These are phyloP conservation scores for Mycena vulgaris DNA, from an alignment of 768 basidiomycete species.

Conservation along the genomic window DNA sequence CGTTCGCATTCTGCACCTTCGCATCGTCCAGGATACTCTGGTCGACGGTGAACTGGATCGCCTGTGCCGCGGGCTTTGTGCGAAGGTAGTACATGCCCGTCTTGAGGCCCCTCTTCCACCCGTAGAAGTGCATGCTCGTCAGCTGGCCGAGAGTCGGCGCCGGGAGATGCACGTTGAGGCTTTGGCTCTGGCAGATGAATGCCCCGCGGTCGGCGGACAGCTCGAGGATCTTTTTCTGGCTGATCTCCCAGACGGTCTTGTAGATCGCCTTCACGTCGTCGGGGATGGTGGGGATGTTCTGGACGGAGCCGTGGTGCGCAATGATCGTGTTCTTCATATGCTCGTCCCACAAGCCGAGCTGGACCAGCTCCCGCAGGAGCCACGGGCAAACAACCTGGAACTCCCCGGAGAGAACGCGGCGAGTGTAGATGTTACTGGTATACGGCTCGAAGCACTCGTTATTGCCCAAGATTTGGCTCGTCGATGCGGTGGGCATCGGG, in stretches of 20 bases:
- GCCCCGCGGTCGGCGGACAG: slow-evolving; percentile 88
- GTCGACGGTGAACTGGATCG: slow-evolving; percentile 82
- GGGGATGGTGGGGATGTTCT: slow-evolving; percentile 78
- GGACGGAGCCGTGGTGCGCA: slow-evolving; percentile 45
- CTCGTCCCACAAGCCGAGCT: slow-evolving; percentile 80
- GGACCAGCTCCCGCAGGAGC: slow-evolving; percentile 86
- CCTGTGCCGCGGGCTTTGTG: slow-evolving; percentile 83
- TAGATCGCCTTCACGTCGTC: slow-evolving; percentile 86
- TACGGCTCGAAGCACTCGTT: slow-evolving; percentile 93
- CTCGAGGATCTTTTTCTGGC: slow-evolving; percentile 87
- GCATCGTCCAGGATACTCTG: slow-evolving; percentile 80
- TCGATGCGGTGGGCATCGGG: slow-evolving; percentile 90
- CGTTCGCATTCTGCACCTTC: slow-evolving; percentile 60
- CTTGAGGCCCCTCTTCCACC: slow-evolving; percentile 90
- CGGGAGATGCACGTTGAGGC: slow-evolving; percentile 82
- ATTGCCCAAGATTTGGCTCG: slow-evolving; percentile 86
- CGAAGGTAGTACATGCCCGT: slow-evolving; percentile 90
- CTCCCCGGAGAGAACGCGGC: slow-evolving; percentile 87
- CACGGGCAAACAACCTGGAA: slow-evolving; percentile 92
- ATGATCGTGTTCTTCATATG: slow-evolving; percentile 39
- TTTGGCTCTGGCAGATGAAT: slow-evolving; percentile 88
- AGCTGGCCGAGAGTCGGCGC: slow-evolving; percentile 82
- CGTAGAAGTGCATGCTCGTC: slow-evolving; percentile 87
- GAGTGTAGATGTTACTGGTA: slow-evolving; percentile 89
- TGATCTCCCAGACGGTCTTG: slow-evolving; percentile 93